These are phyloP conservation scores for Benincasa hispida DNA, from an alignment of 306 rosid species.

Conservation along the genomic window DNA sequence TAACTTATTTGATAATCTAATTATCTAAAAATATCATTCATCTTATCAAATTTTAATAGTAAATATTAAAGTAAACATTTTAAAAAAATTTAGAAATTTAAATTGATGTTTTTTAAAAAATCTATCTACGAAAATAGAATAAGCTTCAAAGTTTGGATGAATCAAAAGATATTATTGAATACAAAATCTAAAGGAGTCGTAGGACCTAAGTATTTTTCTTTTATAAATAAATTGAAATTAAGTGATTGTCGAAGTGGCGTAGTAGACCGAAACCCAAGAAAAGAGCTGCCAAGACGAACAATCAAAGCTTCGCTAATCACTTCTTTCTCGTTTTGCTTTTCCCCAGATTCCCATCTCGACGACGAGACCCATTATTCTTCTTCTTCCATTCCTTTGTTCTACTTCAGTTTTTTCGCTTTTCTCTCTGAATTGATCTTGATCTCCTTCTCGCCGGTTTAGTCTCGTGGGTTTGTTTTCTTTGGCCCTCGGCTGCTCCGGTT, in stretches of 20 bases:
- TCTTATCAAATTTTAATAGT: too few relatives aligned
- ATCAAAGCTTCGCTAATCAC: background rate
- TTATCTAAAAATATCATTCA: too few relatives aligned
- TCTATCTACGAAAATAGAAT: too few relatives aligned
- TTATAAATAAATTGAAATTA: background rate
- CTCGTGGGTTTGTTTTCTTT: background rate
- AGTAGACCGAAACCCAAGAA: background rate
- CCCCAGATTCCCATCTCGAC: conserved; percentile 10
- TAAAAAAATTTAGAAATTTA: too few relatives aligned
- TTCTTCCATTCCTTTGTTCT: background rate
- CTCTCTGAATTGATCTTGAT: too few relatives aligned
- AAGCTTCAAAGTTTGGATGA: too few relatives aligned
- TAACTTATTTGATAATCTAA: too few relatives aligned
- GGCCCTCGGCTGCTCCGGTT: background rate
- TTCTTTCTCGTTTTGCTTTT: conserved; percentile 9
- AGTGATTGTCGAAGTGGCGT: background rate
- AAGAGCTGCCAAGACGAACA: background rate
- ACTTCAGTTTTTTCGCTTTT: background rate
- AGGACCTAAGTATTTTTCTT: too few relatives aligned
- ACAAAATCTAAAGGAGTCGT: too few relatives aligned
- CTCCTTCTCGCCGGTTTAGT: background rate
- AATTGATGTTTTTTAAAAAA: too few relatives aligned
- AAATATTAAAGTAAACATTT: too few relatives aligned
- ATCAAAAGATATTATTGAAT: too few relatives aligned
- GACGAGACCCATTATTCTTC: background rate